Evolutionary conservation across 1,284 basidiomycete genomes (phyloP), one percentile per base, ranked within the genome.

Genomic region (Pyrrhoderma lamaoense): DNA sequence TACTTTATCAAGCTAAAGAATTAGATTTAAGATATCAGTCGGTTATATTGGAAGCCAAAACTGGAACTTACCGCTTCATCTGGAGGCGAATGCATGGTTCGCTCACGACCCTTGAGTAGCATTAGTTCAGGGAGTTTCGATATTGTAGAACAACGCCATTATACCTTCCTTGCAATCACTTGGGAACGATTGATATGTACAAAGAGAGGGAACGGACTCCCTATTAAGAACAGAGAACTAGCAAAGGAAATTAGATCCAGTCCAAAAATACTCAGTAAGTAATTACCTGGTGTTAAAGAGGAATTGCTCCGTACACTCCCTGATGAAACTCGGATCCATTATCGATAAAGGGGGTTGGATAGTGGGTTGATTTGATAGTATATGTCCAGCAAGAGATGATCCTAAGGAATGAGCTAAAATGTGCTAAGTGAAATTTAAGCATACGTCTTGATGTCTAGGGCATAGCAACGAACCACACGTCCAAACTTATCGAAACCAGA

Each of bases 311-410:
- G 59, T 1, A 63, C 53, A 53, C 27, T 55, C 37, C 31, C 46
- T 52, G 21, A 64, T 18, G 57, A 49, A 8, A 56, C 56, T 19
- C 63, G 57, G 21, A 64, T 66, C 45, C 37, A 74, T 60, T 9
- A 65, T 52, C 0, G 67, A 64, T 11, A 73, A 52, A 2, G 61
- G 51, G 0, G 70, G 70, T 56, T 75, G 72, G 11, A 64, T 61
- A 3, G 75, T 77, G 1, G 76, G 72, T 58, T 79, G 77, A 52
- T 70, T 67, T 9, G 72, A 74, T 9, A 79, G 65, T 38, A 79
- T 70, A 51, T 78, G 72, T 0, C 73, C 67, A 1, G 73, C 72
- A 2, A 79, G 63, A 5, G 74, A 72, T 0, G 74, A 72, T 5
- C 77, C 77, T 3, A 79, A 67, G 58, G 66, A 68, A 51, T 72